Evolutionary conservation across 176 grass and related monocot species (phyloP).

Genomic region (Aegilops bicornis): DNA sequence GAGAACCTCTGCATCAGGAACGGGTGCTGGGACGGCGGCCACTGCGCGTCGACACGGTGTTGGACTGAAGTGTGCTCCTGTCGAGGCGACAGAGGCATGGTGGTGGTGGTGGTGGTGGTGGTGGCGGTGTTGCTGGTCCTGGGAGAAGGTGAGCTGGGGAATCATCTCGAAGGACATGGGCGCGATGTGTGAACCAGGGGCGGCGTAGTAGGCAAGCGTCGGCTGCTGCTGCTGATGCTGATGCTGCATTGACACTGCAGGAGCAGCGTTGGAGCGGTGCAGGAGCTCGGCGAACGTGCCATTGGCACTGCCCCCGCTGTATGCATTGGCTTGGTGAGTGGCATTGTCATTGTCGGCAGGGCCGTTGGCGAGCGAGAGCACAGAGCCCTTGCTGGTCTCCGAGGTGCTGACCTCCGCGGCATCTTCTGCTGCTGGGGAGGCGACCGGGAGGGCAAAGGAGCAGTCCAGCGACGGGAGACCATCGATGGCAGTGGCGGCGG

Average conservation of each 20-base stretch:
- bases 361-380: slow-evolving; percentile 67
- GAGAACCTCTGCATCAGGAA: slow-evolving; percentile 49
- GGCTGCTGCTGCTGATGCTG: slow-evolving; percentile 21
- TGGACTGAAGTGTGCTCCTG: slow-evolving; percentile 98
- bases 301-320: background rate
- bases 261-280: slow-evolving; percentile 28
- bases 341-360: slow-evolving; percentile 23
- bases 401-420: slow-evolving; percentile 53
- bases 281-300: slow-evolving; percentile 57
- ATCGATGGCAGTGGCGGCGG: slow-evolving; percentile 61
- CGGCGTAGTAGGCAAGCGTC: slow-evolving; percentile 42
- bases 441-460: slow-evolving; percentile 32
- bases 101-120: slow-evolving; percentile 15
- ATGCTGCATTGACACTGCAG: slow-evolving; percentile 27
- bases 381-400: slow-evolving; percentile 71
- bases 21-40: slow-evolving; percentile 33
- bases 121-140: slow-evolving; percentile 41
- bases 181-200: slow-evolving; percentile 9
- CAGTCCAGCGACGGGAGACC: slow-evolving; percentile 55
- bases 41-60: slow-evolving; percentile 39
- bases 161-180: slow-evolving; percentile 48
- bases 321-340: slow-evolving; percentile 28
- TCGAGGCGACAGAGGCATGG: slow-evolving; percentile 37
- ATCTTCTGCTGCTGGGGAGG: background rate
- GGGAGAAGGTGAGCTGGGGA: slow-evolving; percentile 61